Conservation (phyloP, 768 basidiomycete genomes). For the Agrocybe chaxingu region DNA sequence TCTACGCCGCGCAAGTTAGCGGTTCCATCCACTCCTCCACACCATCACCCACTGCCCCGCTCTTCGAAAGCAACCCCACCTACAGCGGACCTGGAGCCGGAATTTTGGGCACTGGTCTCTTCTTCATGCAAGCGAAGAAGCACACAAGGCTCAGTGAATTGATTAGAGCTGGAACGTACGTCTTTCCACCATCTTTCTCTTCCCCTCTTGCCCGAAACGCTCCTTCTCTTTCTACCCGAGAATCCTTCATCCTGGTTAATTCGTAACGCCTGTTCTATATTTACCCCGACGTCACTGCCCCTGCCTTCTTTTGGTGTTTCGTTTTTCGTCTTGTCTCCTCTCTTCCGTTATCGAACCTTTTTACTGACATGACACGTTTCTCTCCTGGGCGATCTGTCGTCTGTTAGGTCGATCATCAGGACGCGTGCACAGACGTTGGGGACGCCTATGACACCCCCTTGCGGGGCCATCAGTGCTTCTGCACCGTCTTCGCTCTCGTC, state of each 20-base stretch:
- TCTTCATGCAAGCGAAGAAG: conserved; percentile 53
- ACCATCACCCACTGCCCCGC: conserved; percentile 1
- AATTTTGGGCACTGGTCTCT: conserved; percentile 48
- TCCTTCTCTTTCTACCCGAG: too few relatives aligned
- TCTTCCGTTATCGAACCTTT: background rate
- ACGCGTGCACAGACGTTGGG: conserved; percentile 22
- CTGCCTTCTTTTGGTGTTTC: background rate
- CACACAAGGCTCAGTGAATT: conserved; percentile 50
- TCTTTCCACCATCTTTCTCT: conserved; percentile 10
- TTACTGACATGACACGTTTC: background rate
- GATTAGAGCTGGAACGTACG: conserved; percentile 51
- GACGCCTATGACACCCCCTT: background rate
- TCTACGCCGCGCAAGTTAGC: conserved; percentile 13
- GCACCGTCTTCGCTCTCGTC: too few relatives aligned
- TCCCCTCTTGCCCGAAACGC: conserved; percentile 3
- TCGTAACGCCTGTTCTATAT: too few relatives aligned
- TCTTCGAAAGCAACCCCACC: background rate
- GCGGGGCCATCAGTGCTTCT: too few relatives aligned
- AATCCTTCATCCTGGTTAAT: too few relatives aligned
- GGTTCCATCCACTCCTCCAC: background rate
- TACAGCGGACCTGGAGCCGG: conserved; percentile 13
- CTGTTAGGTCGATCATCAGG: conserved; percentile 14
- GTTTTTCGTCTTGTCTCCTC: background rate
- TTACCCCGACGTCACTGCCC: too few relatives aligned
- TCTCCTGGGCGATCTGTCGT: background rate